Evolutionary conservation across 1,284 basidiomycete genomes (phyloP).

Genomic region (Cystobasidium slooffiae): DNA sequence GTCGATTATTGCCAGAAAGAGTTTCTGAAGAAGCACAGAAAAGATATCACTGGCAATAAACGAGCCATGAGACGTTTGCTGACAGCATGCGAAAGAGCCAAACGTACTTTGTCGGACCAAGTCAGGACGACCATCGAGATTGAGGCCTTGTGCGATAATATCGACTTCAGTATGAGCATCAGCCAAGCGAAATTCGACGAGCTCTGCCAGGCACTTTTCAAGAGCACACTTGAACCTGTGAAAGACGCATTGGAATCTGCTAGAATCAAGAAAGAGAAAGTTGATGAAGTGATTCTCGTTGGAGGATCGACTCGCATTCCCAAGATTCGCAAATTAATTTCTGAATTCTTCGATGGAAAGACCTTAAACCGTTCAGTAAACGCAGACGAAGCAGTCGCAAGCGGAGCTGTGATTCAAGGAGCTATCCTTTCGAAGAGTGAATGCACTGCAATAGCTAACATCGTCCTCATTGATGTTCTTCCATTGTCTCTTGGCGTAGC

Average conservation of each 20-base stretch:
- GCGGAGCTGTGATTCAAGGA: slow-evolving; percentile 98
- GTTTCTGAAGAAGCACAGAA: slow-evolving; percentile 99
- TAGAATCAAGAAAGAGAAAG: slow-evolving; percentile 94
- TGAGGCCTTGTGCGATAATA: slow-evolving; percentile 90
- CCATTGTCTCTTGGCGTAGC: slow-evolving; percentile 95
- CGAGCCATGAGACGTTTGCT: slow-evolving; percentile 96
- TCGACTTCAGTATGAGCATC: slow-evolving; percentile 97
- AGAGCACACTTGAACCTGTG: slow-evolving; percentile 92
- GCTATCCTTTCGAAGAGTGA: slow-evolving; percentile 84
- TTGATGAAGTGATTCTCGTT: slow-evolving; percentile 96
- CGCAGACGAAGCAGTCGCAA: slow-evolving; percentile 99
- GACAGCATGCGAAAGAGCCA: slow-evolving; percentile 97
- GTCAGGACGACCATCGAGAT: slow-evolving; percentile 97
- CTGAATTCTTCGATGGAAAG: slow-evolving; percentile 89
- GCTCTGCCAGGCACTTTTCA: slow-evolving; percentile 96
- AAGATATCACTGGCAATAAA: slow-evolving; percentile 87
- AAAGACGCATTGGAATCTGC: slow-evolving; percentile 98
- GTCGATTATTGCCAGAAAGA: slow-evolving; percentile 98
- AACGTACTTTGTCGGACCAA: slow-evolving; percentile 95
- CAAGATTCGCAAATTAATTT: slow-evolving; percentile 95
- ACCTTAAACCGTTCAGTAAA: slow-evolving; percentile 73
- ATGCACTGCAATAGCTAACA: slow-evolving; percentile 87
- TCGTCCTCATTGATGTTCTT: slow-evolving; percentile 94
- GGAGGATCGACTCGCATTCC: slow-evolving; percentile 99
- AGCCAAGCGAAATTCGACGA: slow-evolving; percentile 99